Evolutionary conservation across 2,329 filamentous ascomycete species (phyloP).

Genomic region (Orbilia blumenaviensis): DNA sequence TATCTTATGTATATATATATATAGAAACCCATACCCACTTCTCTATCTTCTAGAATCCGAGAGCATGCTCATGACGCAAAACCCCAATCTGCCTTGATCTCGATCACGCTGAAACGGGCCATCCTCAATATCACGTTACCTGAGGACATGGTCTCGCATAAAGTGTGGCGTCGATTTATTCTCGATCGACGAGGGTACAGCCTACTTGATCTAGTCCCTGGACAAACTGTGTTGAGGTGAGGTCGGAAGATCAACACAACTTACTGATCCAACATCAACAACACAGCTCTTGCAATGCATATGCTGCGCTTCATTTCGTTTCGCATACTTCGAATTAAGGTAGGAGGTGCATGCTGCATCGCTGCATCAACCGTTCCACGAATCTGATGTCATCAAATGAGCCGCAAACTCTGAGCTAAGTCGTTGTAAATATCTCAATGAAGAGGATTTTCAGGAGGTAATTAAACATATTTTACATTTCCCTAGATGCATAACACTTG

Average conservation of each 20-base stretch:
- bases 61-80: slow-evolving; percentile 16
- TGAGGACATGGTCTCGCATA: slow-evolving; percentile 35
- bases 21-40: background rate
- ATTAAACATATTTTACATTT: too few relatives aligned
- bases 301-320: background rate
- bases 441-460: too few relatives aligned
- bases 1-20: background rate
- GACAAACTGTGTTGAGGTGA: slow-evolving; percentile 40
- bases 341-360: too few relatives aligned
- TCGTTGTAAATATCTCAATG: background rate
- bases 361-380: slow-evolving; percentile 17
- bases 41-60: background rate
- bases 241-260: slow-evolving; percentile 28
- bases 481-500: too few relatives aligned
- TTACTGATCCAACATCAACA: slow-evolving; percentile 36
- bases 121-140: slow-evolving; percentile 37
- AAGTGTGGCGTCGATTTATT: slow-evolving; percentile 26
- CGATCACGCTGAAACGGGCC: background rate
- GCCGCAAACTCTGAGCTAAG: background rate
- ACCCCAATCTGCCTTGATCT: slow-evolving; percentile 38
- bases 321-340: background rate
- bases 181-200: slow-evolving; percentile 10
- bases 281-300: slow-evolving; percentile 25
- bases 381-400: background rate
- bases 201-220: background rate